Evolutionary conservation across 495 filamentous ascomycete species (phyloP).

Genomic region (Podospora didyma): DNA sequence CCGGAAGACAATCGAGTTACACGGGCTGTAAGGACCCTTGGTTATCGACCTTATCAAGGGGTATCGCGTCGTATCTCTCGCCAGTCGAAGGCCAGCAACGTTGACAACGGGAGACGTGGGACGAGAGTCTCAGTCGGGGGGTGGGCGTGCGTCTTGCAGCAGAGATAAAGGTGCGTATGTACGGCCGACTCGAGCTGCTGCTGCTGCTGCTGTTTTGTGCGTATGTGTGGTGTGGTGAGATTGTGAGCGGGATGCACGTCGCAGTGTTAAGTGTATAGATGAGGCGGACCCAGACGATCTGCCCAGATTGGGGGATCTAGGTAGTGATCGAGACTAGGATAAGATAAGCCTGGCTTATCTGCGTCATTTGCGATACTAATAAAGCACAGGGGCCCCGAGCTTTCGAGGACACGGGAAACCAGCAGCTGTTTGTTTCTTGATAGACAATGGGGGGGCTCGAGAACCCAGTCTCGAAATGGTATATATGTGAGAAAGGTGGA

Average conservation of each 20-base stretch:
- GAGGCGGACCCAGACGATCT: constrained; percentile 14
- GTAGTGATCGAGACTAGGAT: constrained; percentile 48
- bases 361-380: constrained; percentile 41
- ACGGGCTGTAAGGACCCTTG: not conserved
- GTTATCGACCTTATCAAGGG: constrained; percentile 9
- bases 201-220: too few relatives aligned
- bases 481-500: too few relatives aligned
- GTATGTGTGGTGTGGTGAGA: not conserved
- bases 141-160: too few relatives aligned
- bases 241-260: constrained; percentile 12
- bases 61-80: constrained; percentile 1
- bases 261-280: constrained; percentile 10
- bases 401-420: not conserved
- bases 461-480: too few relatives aligned
- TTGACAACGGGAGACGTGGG: not conserved
- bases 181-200: not conserved
- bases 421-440: not conserved
- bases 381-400: not conserved
- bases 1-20: not conserved
- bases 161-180: too few relatives aligned
- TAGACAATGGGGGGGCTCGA: too few relatives aligned
- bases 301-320: constrained; percentile 30
- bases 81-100: not conserved
- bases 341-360: constrained; percentile 50
- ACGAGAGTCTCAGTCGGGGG: too few relatives aligned